Percentiles rank a stretch among this genome's conserved stretches.
These are phyloP conservation scores for Desmodesmus armatus DNA, from an alignment of 139 green algal species.

Conservation along the genomic window DNA sequence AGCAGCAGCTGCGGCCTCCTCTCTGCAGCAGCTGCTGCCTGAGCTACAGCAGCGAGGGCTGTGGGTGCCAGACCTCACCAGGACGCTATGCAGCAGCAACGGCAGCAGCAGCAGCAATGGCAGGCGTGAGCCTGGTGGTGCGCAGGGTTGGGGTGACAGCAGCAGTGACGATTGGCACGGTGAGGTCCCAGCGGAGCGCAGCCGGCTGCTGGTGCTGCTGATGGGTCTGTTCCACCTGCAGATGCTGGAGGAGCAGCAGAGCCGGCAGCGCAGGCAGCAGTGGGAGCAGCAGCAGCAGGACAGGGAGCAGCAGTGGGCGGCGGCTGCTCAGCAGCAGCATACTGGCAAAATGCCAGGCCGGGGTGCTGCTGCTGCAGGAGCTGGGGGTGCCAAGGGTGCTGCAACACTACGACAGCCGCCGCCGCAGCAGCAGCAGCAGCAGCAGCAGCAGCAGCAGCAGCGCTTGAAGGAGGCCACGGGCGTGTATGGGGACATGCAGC, in stretches of 20 bases:
- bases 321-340: neutral
- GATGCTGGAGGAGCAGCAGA: too few species aligned
- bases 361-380: neutral
- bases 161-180: neutral
- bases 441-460: neutral
- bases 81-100: too few species aligned
- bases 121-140: neutral
- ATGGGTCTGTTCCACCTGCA: neutral
- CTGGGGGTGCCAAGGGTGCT: neutral
- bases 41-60: neutral
- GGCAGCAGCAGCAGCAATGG: neutral
- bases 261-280: neutral
- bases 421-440: neutral
- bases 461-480: too few species aligned
- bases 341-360: neutral
- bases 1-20: neutral
- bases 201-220: neutral
- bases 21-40: neutral
- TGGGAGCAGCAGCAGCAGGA: neutral
- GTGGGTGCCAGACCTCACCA: neutral
- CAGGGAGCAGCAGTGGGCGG: neutral
- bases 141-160: neutral
- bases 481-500: too few species aligned
- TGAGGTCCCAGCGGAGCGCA: neutral
- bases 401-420: too few species aligned